Evolutionary conservation across 306 rosid genomes (phyloP), one percentile per base, ranked within the genome.

Genomic region (Herpetospermum pedunculosum): DNA sequence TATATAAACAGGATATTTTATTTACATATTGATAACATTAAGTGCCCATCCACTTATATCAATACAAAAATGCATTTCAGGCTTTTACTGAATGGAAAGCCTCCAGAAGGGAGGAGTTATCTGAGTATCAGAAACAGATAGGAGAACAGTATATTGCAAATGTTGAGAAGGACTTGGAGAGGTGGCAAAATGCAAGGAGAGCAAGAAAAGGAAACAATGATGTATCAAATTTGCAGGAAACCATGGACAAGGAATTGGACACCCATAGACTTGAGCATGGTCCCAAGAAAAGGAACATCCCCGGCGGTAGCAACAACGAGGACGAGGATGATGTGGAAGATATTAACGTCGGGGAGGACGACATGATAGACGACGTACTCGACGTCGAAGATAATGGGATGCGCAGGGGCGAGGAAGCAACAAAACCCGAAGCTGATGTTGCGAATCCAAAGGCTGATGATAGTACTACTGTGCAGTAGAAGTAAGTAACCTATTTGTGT

Each of bases 201-300:
- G 80, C 89, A 62, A 88, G 90, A 81, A 91, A 89, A 70, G 86
- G 50, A 58, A 88, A 80, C 72, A 83, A 83, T 58, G 91, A 88
- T 54, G 60, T 58, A n/a, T 84, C 86, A 76, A 86, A 91, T 85
- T 85, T 95, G 77, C 99, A 95, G 81, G 97, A 95, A 84, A 95
- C 96, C 47, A 95, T 95, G 99, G 99, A 95, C 89, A 87, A 91
- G 85, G 99, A 94, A 77, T 75, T 94, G 80, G 99, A 94, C 74
- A 91, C 90, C 26, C 99, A 94, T 74, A 88, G 99, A 87, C 95
- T 94, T 23, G 99, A 94, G 90, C 97, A 94, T 72, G 99, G 99
- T 77, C 99, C 99, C 44, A 94, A 94, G 88, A 95, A 85, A 79
- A 85, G 96, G 73, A 91, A 82, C 81, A 89, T 94, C 78, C 95